A percentile compares a stretch with the other conserved stretches of the same genome.
These are phyloP conservation scores for Cladochytrium replicatum DNA, from an alignment of 192 early-diverging fungal genomes.

Conservation along the genomic window DNA sequence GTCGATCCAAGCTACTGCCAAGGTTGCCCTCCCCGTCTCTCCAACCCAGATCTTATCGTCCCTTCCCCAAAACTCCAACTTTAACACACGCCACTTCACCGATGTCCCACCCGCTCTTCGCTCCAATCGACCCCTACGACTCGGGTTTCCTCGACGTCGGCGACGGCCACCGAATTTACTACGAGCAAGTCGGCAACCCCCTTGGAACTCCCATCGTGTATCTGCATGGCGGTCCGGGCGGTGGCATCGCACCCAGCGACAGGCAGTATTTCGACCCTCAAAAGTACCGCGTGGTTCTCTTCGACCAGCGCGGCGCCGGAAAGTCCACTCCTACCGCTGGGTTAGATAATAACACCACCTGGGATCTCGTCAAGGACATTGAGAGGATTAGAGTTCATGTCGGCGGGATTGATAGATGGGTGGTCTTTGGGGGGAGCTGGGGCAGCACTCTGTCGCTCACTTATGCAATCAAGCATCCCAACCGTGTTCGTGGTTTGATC, in stretches of 20 bases:
- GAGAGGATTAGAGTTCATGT: constrained; percentile 29
- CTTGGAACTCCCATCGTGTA: constrained; percentile 35
- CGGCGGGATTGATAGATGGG: constrained; percentile 53
- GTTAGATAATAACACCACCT: constrained; percentile 58
- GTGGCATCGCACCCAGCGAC: constrained; percentile 42
- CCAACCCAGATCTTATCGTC: no score
- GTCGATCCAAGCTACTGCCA: no score
- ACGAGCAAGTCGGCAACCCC: constrained; percentile 55
- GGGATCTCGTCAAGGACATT: constrained; percentile 54
- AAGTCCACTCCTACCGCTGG: constrained; percentile 55
- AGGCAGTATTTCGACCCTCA: constrained; percentile 44
- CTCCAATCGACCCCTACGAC: constrained; percentile 40
- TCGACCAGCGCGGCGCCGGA: constrained; percentile 60
- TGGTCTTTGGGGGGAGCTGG: constrained; percentile 68
- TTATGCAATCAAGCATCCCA: constrained; percentile 54
- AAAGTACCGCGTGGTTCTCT: constrained; percentile 51
- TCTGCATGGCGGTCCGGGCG: constrained; percentile 56
- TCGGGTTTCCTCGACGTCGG: constrained; percentile 45
- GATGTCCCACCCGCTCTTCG: no score
- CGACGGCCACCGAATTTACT: constrained; percentile 48
- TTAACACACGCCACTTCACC: no score
- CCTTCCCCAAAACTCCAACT: no score
- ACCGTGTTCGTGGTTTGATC: constrained; percentile 51
- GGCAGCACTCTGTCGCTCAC: constrained; percentile 45
- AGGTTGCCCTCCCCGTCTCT: no score